Conservation (phyloP, 352 stramenopile genomes). For the Phytophthora macrochlamydospora region DNA sequence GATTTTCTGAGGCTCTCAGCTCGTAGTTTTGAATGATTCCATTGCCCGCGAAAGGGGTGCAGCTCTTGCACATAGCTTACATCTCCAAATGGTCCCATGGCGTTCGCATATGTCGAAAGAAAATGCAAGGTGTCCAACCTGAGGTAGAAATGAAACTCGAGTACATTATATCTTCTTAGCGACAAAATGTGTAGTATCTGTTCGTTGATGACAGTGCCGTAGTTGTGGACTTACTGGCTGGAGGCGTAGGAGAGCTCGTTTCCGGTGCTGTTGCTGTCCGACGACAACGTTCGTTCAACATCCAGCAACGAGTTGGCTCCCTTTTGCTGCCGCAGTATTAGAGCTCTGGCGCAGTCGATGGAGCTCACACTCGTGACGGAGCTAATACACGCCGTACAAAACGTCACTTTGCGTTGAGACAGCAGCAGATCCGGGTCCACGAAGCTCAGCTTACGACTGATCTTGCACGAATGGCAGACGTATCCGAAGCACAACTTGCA, state of each 20-base stretch:
- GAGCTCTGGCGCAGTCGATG: conserved; percentile 23
- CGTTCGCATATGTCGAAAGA: too few relatives aligned
- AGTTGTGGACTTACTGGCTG: conserved; percentile 1
- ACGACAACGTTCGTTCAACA: conserved; percentile 18
- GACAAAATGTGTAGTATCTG: neutral
- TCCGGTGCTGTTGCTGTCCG: conserved; percentile 13
- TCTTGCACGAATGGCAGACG: conserved; percentile 34
- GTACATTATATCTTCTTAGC: neutral
- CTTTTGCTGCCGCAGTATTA: conserved; percentile 26
- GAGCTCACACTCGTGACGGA: conserved; percentile 29
- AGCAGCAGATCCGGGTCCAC: conserved; percentile 32
- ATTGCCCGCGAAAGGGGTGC: too few relatives aligned
- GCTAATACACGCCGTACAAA: conserved; percentile 33
- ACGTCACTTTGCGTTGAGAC: conserved; percentile 37
- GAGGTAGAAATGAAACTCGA: neutral
- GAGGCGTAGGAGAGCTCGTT: conserved; percentile 6
- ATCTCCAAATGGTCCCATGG: too few relatives aligned
- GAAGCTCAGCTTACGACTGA: conserved; percentile 38
- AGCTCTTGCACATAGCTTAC: too few relatives aligned
- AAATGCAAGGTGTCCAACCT: neutral
- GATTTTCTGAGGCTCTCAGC: too few relatives aligned
- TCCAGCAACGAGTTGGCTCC: conserved; percentile 9
- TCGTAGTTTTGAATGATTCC: too few relatives aligned
- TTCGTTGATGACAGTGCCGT: neutral
- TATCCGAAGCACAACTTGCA: conserved; percentile 32